Evolutionary conservation across 495 filamentous ascomycete species (phyloP), one percentile per base, ranked within the genome.

Genomic region (Penicillium ucsense): DNA sequence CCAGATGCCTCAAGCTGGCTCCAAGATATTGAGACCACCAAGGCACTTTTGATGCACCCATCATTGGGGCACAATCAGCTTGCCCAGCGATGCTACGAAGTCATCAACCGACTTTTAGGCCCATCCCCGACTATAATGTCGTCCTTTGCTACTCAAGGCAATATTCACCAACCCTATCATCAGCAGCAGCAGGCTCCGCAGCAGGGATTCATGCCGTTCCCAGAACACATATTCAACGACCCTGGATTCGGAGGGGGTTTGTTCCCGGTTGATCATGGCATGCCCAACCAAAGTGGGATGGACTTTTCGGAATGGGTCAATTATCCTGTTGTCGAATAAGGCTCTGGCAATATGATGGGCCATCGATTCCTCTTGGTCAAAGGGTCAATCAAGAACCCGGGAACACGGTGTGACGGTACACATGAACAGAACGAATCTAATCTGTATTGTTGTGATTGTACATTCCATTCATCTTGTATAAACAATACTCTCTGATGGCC

Each of bases 281-380:
- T 60, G 45, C 56, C 53, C 3, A 68, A 57, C 33, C 33, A 67
- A 1, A 53, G 48, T 6, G 64, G 59, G 7, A 66, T 73, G 65
- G 67, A 73, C 46, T 71, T 73, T 43, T 69, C 68, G 0, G 70
- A 73, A 40, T 73, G 70, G 70, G 66, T 73, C 33, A 68, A 69
- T 47, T 73, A 64, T 41, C 52, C 63, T 7, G 44, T 50, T 33
- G 32, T 55, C 51, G 55, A 60, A 47, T 20, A 20, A 20, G 20
- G 20, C 20, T 20, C 20, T 20, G 20, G 20, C 20, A 20, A 20
- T 2, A 20, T 20, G 20, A 20, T 20, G 20, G 20, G 20, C 20
- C 20, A 20, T 20, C 20, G 20, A 20, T 20, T 20, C 20, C 20
- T 20, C 20, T 20, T 2, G 20, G 20, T 20, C 20, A 20, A 20